These are phyloP conservation scores for Dendrothele bispora DNA, from an alignment of 768 basidiomycete species.

Conservation along the genomic window DNA sequence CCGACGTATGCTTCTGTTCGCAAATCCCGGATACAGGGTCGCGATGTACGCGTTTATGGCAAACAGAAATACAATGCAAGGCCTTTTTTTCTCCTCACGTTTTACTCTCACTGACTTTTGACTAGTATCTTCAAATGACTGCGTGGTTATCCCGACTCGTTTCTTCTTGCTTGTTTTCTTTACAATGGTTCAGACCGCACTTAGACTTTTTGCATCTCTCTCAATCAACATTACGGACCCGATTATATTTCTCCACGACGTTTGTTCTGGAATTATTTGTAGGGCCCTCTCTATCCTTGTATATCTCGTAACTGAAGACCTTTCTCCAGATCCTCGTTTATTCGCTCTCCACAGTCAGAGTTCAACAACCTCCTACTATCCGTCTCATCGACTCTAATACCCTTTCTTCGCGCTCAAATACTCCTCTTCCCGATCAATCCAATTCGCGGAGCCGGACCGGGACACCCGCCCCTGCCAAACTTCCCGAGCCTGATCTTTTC, in stretches of 20 bases:
- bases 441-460: conserved; percentile 21
- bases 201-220: conserved; percentile 37
- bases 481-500: conserved; percentile 55
- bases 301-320: background rate
- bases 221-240: conserved; percentile 30
- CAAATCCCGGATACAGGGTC: conserved; percentile 66
- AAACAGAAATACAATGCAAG: conserved; percentile 65
- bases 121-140: conserved; percentile 57
- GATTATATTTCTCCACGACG: conserved; percentile 47
- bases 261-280: conserved; percentile 58
- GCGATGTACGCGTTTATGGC: conserved; percentile 66
- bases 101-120: background rate
- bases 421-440: conserved; percentile 31
- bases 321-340: background rate
- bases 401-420: conserved; percentile 39
- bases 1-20: conserved; percentile 69
- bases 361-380: conserved; percentile 70
- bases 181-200: conserved; percentile 40
- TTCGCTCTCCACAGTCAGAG: conserved; percentile 34
- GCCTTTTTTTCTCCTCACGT: conserved; percentile 1
- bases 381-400: conserved; percentile 63
- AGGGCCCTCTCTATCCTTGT: conserved; percentile 21
- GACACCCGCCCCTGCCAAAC: conserved; percentile 16
- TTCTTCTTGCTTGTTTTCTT: conserved; percentile 45
- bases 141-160: conserved; percentile 58